Evolutionary conservation across 2,329 filamentous ascomycete genomes (phyloP).

Genomic region (Dichotomopilus funicola): DNA sequence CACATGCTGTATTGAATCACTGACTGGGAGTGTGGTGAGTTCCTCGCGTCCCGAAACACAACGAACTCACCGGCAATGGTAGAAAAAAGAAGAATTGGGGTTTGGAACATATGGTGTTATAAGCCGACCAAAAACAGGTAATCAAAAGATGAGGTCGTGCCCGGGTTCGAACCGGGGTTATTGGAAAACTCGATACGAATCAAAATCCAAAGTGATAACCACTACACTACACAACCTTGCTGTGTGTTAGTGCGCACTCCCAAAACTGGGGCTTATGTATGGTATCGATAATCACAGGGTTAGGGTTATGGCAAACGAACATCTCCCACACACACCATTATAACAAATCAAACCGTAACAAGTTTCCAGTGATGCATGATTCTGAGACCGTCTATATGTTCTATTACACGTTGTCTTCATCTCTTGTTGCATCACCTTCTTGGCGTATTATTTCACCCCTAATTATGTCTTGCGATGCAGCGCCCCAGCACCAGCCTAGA

Average conservation of each 20-base stretch:
- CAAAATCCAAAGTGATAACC: conserved; percentile 19
- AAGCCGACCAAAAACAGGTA: not conserved
- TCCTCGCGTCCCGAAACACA: no score
- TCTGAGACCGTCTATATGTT: not conserved
- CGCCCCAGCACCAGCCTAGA: conserved; percentile 29
- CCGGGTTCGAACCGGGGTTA: conserved; percentile 19
- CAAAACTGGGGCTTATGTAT: not conserved
- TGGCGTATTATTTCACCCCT: not conserved
- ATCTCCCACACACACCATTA: not conserved
- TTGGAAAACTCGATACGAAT: conserved; percentile 1
- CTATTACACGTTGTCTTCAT: not conserved
- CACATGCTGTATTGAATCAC: no score
- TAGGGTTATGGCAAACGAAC: not conserved
- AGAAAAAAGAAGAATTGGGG: not conserved
- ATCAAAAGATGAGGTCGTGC: conserved; percentile 15
- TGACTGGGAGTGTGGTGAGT: no score
- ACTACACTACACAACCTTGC: conserved; percentile 18
- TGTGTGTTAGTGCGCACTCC: not conserved
- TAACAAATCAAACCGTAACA: not conserved
- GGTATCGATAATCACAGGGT: not conserved
- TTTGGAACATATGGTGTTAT: not conserved
- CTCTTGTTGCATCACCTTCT: not conserved
- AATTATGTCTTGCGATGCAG: conserved; percentile 25
- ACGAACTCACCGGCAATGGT: not conserved
- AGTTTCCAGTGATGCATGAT: not conserved